Conservation (phyloP, 2,329 filamentous ascomycete genomes). For the Calcarisporium arbuscula region DNA sequence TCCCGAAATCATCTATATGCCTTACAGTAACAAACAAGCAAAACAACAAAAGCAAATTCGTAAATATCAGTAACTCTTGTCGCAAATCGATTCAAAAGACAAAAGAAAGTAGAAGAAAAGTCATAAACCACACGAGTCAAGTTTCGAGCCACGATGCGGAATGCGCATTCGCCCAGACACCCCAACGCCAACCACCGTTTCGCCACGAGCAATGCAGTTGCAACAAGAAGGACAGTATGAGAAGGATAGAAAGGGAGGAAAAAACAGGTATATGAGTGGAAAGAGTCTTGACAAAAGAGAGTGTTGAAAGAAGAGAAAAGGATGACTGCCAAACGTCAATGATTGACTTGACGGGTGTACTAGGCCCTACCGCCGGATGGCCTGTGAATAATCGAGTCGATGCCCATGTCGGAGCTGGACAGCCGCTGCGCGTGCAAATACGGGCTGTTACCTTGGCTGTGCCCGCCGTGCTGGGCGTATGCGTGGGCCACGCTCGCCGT, state of each 20-base stretch:
- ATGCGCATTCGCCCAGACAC: too few relatives aligned
- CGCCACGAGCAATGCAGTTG: background rate
- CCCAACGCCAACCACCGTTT: background rate
- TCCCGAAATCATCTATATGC: too few relatives aligned
- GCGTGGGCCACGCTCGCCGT: constrained; percentile 31
- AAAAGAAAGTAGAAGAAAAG: too few relatives aligned
- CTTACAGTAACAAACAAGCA: too few relatives aligned
- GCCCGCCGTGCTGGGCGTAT: constrained; percentile 20
- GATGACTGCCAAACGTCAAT: background rate
- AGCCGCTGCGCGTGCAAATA: constrained; percentile 43
- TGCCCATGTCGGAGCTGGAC: constrained; percentile 55
- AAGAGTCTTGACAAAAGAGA: too few relatives aligned
- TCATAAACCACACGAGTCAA: too few relatives aligned
- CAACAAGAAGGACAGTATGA: background rate
- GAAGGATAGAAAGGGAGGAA: background rate
- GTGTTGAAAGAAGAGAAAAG: constrained; percentile 3
- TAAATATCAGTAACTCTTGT: too few relatives aligned
- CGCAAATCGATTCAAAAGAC: too few relatives aligned
- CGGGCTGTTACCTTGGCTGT: constrained; percentile 35
- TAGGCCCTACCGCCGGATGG: constrained; percentile 25
- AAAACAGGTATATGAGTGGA: too few relatives aligned
- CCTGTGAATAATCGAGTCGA: constrained; percentile 52
- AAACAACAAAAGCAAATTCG: too few relatives aligned
- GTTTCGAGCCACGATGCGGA: too few relatives aligned
- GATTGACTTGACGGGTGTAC: background rate